phyloP scores from a whole-genome alignment of 2,329 filamentous ascomycete species.

The Zasmidium citrigriseum region DNA sequence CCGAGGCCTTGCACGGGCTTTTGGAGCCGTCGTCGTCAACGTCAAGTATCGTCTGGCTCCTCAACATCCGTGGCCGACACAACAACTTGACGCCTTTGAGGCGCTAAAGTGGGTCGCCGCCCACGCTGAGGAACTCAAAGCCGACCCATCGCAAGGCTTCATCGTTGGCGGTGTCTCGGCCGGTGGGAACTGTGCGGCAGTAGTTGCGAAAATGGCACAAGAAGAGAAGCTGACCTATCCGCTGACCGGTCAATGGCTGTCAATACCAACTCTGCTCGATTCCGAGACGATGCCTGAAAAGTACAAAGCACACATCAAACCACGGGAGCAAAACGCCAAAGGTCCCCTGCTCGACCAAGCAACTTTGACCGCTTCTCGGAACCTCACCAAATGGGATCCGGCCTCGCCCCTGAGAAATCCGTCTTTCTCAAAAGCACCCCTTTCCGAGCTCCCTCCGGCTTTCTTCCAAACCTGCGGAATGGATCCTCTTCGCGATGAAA shows the following conservation, averaged over 20 bases:
- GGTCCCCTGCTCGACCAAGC: constrained; percentile 25
- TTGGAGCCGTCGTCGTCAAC: constrained; percentile 46
- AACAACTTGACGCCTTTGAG: constrained; percentile 49
- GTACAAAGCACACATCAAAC: constrained; percentile 43
- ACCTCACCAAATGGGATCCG: background rate
- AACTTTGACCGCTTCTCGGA: background rate
- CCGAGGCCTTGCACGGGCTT: constrained; percentile 27
- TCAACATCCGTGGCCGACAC: constrained; percentile 48
- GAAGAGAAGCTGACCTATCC: constrained; percentile 45
- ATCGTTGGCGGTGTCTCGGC: constrained; percentile 50
- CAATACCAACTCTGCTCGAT: constrained; percentile 43
- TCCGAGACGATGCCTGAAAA: constrained; percentile 38
- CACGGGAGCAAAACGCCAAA: constrained; percentile 12
- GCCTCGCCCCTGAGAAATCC: background rate
- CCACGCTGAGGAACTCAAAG: constrained; percentile 34
- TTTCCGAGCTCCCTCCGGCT: background rate
- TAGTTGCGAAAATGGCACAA: constrained; percentile 42
- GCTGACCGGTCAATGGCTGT: constrained; percentile 43
- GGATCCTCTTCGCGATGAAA: constrained; percentile 57
- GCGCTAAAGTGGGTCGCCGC: constrained; percentile 46
- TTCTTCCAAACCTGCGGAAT: background rate
- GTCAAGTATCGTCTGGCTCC: constrained; percentile 50
- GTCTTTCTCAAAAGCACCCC: background rate
- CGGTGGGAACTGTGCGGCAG: constrained; percentile 44
- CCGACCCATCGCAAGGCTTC: constrained; percentile 47